Percentiles rank a stretch among this genome's conserved stretches.
Conservation (phyloP, 768 basidiomycete genomes). For the Asterophora lycoperdoides region DNA sequence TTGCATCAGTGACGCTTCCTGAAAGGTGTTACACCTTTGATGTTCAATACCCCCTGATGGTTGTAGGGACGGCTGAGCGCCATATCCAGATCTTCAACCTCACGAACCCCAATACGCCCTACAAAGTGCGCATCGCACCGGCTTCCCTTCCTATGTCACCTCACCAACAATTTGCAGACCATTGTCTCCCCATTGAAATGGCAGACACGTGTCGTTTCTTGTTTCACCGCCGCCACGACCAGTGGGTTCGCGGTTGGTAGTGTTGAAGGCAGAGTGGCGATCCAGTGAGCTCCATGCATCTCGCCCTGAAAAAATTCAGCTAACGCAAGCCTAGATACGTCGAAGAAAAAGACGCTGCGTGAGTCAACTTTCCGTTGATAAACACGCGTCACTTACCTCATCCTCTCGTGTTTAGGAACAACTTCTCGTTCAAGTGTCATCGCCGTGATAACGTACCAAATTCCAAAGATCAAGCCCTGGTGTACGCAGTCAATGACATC, state of each 20-base stretch:
- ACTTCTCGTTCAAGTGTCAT: conserved; percentile 89
- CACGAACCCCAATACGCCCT: conserved; percentile 70
- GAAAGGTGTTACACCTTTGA: conserved; percentile 91
- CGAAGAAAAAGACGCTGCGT: conserved; percentile 78
- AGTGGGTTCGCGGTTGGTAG: conserved; percentile 84
- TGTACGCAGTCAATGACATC: conserved; percentile 84
- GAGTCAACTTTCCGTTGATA: conserved; percentile 17
- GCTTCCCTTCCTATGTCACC: neutral
- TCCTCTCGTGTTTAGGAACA: conserved; percentile 41
- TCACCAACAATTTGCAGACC: conserved; percentile 41
- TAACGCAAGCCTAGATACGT: conserved; percentile 54
- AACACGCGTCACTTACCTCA: neutral
- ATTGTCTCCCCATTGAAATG: conserved; percentile 86
- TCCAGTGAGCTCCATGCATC: conserved; percentile 63
- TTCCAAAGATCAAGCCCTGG: conserved; percentile 61
- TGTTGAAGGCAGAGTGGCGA: conserved; percentile 89
- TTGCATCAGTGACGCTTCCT: conserved; percentile 77
- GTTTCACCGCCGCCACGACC: conserved; percentile 62
- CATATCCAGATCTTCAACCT: conserved; percentile 90
- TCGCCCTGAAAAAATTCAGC: neutral
- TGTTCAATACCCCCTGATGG: conserved; percentile 76
- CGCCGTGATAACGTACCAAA: conserved; percentile 54
- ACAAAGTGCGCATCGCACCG: conserved; percentile 41
- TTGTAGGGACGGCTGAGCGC: conserved; percentile 90
- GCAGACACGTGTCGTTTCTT: conserved; percentile 86